phyloP scores from a whole-genome alignment of 495 filamentous ascomycete genomes.

The Cercophora scortea region DNA sequence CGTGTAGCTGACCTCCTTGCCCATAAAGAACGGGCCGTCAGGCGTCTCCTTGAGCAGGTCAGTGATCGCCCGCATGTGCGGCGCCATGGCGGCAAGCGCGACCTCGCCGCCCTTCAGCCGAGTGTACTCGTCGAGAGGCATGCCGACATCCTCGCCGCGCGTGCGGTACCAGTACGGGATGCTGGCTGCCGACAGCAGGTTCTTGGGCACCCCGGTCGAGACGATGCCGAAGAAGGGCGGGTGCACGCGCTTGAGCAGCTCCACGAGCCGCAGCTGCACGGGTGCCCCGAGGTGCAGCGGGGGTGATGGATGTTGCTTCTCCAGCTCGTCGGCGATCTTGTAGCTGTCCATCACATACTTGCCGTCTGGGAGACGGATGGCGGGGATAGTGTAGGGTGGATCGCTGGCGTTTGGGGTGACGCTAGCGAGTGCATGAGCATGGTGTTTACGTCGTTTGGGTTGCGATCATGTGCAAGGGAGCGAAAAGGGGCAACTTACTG shows the following conservation, averaged over 20 bases:
- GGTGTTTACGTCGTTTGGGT: too few species aligned
- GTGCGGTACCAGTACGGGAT: conserved; percentile 38
- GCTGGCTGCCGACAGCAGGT: conserved; percentile 32
- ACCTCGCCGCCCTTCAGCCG: conserved; percentile 25
- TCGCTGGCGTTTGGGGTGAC: conserved; percentile 18
- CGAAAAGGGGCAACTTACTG: conserved; percentile 15
- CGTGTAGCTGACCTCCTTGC: conserved; percentile 26
- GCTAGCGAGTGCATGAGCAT: not conserved
- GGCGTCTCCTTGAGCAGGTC: conserved; percentile 39
- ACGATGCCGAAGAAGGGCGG: conserved; percentile 16
- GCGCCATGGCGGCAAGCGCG: conserved; percentile 29
- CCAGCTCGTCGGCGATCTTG: conserved; percentile 44
- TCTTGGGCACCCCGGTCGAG: conserved; percentile 25
- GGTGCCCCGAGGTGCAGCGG: conserved; percentile 44
- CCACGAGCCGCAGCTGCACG: conserved; percentile 23
- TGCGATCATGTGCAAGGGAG: not conserved
- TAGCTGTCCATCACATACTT: conserved; percentile 50
- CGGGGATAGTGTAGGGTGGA: conserved; percentile 46
- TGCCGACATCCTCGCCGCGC: conserved; percentile 31
- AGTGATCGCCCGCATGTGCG: conserved; percentile 31
- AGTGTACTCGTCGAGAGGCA: conserved; percentile 33
- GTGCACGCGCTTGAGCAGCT: conserved; percentile 8
- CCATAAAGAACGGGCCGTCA: conserved; percentile 43
- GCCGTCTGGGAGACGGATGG: conserved; percentile 42
- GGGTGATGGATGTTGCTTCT: conserved; percentile 45